Evolutionary conservation across 495 filamentous ascomycete genomes (phyloP).

Genomic region (Lentithecium fluviatile): DNA sequence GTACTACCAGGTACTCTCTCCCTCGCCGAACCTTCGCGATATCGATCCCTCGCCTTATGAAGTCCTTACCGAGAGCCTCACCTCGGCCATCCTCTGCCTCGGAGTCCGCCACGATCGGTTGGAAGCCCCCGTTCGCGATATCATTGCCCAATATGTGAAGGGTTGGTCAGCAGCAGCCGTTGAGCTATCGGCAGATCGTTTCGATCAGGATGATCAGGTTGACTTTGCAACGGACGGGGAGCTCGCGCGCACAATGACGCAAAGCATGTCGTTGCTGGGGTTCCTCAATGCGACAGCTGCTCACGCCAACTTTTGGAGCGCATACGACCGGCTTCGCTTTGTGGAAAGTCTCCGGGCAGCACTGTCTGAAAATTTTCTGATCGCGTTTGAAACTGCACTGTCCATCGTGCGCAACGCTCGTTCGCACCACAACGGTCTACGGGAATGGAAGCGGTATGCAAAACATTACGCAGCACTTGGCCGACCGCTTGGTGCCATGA

Average conservation of each 20-base stretch:
- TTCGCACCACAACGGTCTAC: slow-evolving; percentile 50
- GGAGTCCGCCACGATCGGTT: slow-evolving; percentile 67
- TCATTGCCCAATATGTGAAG: slow-evolving; percentile 63
- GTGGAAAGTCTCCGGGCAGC: slow-evolving; percentile 67
- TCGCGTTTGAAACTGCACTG: slow-evolving; percentile 80
- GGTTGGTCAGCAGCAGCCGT: slow-evolving; percentile 34
- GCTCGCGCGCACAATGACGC: slow-evolving; percentile 64
- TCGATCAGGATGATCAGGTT: slow-evolving; percentile 31
- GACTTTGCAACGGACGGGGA: slow-evolving; percentile 50
- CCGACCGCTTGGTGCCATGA: slow-evolving; percentile 85
- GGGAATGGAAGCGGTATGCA: slow-evolving; percentile 78
- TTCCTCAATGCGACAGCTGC: slow-evolving; percentile 79
- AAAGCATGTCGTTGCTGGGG: slow-evolving; percentile 78
- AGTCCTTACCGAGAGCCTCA: slow-evolving; percentile 72
- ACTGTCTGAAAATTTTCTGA: slow-evolving; percentile 77
- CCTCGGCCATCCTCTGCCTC: slow-evolving; percentile 73
- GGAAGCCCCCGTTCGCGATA: slow-evolving; percentile 58
- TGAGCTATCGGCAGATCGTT: slow-evolving; percentile 31
- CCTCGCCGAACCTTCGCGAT: slow-evolving; percentile 76
- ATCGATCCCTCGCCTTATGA: slow-evolving; percentile 91
- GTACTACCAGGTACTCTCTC: slow-evolving; percentile 69
- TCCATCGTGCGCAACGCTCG: slow-evolving; percentile 74
- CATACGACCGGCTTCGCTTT: slow-evolving; percentile 65
- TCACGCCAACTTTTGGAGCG: slow-evolving; percentile 74
- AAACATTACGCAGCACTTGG: slow-evolving; percentile 77